Base-by-base conservation (phyloP, 495 filamentous ascomycete species). In the Aspergillus biplanus region DNA sequence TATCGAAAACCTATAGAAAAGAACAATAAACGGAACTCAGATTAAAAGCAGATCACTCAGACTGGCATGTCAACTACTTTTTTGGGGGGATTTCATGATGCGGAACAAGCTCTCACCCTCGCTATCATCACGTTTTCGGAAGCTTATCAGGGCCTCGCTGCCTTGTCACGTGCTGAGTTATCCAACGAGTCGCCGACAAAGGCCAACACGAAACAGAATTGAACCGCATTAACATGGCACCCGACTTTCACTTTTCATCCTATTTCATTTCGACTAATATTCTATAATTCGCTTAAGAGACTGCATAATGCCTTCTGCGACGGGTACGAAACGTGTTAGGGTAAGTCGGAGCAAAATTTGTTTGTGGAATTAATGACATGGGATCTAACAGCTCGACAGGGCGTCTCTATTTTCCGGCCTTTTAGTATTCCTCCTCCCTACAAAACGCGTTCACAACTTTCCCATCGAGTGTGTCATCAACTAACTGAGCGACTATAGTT, bases 381-480 rank as follows among this genome's bases (percentile, higher is more conserved):
- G 32, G 47, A 55, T 53, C 66, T 77, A 61, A 75, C 52, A 63
- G 53, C 57, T 33, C 56, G 21, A 49, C 57, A 95, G 81, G 89
- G 89, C 64, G 80, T 89, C 59, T 90, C 90, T 59, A 82, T 93
- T 57, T 88, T 83, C 73, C 86, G 92, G 6, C 90, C 90, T 44
- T 93, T 95, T 74, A 79, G 84, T 87, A 33, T 33, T 33, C 9
- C 16, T 50, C 13, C 52, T 16, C 31, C 7, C 35, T 48, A 11
- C 7, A 50, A 9, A 0, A 31, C 21, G 1, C 16, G 0, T 31
- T 21, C 2, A 4, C 15, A 16, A 4, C 46, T 18, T 54, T 39
- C 6, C 16, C 5, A 42, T 9, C 32, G n/a, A 15, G 18, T 18
- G 9, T 4, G 11, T 15, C 31, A 56, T 42, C 54, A 42, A 42